Percentiles rank a stretch among this genome's conserved stretches.
Evolutionary conservation across 192 early-diverging fungal genomes (phyloP).

Genomic region (Paraglomus occultum): DNA sequence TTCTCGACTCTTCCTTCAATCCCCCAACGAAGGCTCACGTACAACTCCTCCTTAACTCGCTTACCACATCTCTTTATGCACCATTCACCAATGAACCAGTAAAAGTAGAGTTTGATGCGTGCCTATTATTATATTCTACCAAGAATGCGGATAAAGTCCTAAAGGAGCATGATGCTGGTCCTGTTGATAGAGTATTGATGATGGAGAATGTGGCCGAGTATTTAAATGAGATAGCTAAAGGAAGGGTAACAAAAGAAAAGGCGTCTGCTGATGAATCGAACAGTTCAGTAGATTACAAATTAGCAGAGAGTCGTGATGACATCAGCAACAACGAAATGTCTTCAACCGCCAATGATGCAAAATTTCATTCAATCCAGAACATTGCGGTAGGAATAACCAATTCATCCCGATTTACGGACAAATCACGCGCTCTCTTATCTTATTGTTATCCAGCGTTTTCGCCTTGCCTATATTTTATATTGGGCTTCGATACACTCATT

Average conservation of each 20-base stretch:
- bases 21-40: conserved; percentile 63
- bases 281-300: background rate
- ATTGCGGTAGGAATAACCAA: conserved; percentile 56
- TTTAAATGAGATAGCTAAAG: conserved; percentile 31
- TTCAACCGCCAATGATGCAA: background rate
- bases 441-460: background rate
- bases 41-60: conserved; percentile 49
- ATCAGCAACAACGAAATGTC: no score
- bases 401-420: conserved; percentile 70
- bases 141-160: conserved; percentile 69
- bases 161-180: conserved; percentile 45
- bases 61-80: conserved; percentile 3
- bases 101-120: conserved; percentile 52
- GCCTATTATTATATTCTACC: conserved; percentile 59
- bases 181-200: conserved; percentile 67
- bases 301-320: no score
- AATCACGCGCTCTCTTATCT: conserved; percentile 48
- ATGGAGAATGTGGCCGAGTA: conserved; percentile 59
- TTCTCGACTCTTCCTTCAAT: conserved; percentile 79
- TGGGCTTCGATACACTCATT: conserved; percentile 80
- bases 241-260: conserved; percentile 31
- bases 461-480: conserved; percentile 57
- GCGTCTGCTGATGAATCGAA: conserved; percentile 37
- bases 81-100: background rate
- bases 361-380: conserved; percentile 31